Evolutionary conservation across 805 yeast species (phyloP).

Genomic region (Tetrapisispora iriomotensis): DNA sequence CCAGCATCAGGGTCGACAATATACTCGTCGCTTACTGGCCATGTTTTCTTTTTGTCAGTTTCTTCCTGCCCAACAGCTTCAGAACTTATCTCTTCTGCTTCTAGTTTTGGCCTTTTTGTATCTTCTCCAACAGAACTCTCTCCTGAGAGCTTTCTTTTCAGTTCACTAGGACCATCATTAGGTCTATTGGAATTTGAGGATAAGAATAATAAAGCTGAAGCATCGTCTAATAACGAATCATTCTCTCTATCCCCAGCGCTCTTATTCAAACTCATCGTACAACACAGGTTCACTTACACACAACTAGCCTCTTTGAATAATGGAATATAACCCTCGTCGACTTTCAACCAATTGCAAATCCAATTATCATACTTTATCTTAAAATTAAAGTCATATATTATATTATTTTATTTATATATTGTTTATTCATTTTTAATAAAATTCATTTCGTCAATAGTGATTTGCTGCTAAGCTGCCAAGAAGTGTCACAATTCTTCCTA

Average conservation of each 20-base stretch:
- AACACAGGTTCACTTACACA: neutral
- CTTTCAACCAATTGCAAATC: too few relatives aligned
- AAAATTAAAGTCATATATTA: too few relatives aligned
- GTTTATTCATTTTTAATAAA: too few relatives aligned
- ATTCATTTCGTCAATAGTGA: too few relatives aligned
- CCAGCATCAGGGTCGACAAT: conserved; percentile 78
- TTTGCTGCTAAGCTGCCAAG: too few relatives aligned
- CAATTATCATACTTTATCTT: too few relatives aligned
- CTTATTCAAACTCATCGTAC: neutral
- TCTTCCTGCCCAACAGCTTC: neutral
- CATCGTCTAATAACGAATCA: conserved; percentile 39
- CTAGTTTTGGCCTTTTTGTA: neutral
- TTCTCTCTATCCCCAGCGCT: conserved; percentile 1
- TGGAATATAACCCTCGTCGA: too few relatives aligned
- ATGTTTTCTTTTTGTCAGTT: conserved; percentile 20
- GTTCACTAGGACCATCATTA: neutral
- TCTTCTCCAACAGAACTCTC: neutral
- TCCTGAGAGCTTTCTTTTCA: neutral
- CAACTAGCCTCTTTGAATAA: too few relatives aligned
- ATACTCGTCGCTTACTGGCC: conserved; percentile 35
- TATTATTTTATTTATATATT: too few relatives aligned
- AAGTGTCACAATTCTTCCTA: too few relatives aligned
- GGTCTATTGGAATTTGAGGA: conserved; percentile 28
- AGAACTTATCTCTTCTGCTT: neutral
- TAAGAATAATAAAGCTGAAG: conserved; percentile 49